Conservation (phyloP, 179 eudicot species). For the Amaranthus tricolor region DNA sequence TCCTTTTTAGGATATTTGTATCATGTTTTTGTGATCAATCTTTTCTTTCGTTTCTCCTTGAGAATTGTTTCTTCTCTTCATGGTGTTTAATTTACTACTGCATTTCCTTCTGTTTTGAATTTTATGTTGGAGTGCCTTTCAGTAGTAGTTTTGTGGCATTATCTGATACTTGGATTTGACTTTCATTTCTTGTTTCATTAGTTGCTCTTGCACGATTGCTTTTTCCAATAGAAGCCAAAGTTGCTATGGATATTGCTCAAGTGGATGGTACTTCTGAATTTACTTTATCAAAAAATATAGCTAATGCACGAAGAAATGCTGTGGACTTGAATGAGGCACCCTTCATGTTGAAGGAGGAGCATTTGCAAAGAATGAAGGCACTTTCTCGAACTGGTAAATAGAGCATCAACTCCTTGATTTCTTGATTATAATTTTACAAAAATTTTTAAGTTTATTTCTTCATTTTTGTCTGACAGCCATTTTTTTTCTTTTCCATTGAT, state of each 20-base stretch:
- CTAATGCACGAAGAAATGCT: conserved; percentile 45
- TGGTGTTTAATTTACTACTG: background rate
- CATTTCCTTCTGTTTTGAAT: too few species aligned
- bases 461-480: too few species aligned
- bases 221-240: conserved; percentile 88
- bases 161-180: background rate
- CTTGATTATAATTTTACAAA: too few species aligned
- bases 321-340: conserved; percentile 86
- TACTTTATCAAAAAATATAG: conserved; percentile 41
- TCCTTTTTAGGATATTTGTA: too few species aligned
- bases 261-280: conserved; percentile 81
- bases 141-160: background rate
- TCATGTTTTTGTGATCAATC: too few species aligned
- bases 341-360: conserved; percentile 71
- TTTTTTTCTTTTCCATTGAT: too few species aligned
- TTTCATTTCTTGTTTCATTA: conserved; percentile 35
- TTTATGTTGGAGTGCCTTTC: background rate
- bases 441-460: too few species aligned
- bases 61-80: too few species aligned
- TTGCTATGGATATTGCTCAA: conserved; percentile 94
- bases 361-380: conserved; percentile 66
- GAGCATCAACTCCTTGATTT: background rate
- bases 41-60: too few species aligned
- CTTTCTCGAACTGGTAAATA: conserved; percentile 71
- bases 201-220: conserved; percentile 75